Conservation (phyloP, 257 asterid species). For the Mitragyna speciosa region DNA sequence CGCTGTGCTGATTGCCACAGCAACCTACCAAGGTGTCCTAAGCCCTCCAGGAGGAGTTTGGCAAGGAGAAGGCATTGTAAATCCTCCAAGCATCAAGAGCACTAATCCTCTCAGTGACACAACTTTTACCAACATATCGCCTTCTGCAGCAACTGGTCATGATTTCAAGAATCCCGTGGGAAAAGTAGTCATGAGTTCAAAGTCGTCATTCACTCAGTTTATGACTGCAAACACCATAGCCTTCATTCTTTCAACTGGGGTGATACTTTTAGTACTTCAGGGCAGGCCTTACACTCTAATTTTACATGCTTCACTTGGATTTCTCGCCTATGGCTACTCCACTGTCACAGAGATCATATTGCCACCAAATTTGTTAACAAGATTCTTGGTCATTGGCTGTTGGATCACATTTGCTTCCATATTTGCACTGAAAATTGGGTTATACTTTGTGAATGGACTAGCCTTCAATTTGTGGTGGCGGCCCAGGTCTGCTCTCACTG, state of each 20-base stretch:
- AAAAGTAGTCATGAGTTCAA: neutral
- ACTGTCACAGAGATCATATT: neutral
- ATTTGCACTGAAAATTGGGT: neutral
- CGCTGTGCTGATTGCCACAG: no score
- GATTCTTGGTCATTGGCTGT: neutral
- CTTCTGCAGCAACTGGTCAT: neutral
- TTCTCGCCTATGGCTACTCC: neutral
- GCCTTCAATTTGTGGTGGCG: neutral
- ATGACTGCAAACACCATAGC: neutral
- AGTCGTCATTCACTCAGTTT: neutral
- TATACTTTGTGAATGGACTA: neutral
- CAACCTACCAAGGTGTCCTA: no score
- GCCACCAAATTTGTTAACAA: neutral
- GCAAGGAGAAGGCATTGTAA: neutral
- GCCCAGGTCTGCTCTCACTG: neutral
- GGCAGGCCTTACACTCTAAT: neutral
- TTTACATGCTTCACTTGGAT: neutral
- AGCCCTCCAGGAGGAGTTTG: no score
- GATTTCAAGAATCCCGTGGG: neutral
- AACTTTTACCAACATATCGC: neutral
- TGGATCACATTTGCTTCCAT: neutral
- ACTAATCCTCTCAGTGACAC: neutral
- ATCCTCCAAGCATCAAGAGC: neutral
- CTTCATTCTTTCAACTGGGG: neutral
- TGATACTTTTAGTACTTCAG: neutral